Conservation (phyloP, 2,329 filamentous ascomycete species). For the Aspergillus fumigatiaffinis region DNA sequence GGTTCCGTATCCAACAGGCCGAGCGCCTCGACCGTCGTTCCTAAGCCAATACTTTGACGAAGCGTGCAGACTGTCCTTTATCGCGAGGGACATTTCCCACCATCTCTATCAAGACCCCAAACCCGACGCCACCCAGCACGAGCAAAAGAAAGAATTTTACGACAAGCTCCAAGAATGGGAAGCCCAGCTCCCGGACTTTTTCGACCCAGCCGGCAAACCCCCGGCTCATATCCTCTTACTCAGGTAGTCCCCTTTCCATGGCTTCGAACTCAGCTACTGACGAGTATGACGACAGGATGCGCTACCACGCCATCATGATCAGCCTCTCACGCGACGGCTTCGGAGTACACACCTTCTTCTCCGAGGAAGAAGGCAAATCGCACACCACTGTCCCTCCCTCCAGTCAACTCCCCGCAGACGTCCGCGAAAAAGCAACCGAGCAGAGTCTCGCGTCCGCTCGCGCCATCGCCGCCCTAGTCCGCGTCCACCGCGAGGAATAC, state of each 20-base stretch:
- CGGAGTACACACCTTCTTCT: conserved; percentile 3
- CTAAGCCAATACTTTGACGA: conserved; percentile 19
- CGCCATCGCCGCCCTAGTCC: conserved; percentile 18
- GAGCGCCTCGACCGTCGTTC: conserved; percentile 4
- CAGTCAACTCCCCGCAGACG: neutral
- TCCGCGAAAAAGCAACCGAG: conserved; percentile 1
- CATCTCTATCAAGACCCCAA: neutral
- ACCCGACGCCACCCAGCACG: neutral
- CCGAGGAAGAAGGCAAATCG: neutral
- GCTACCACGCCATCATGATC: conserved; percentile 23
- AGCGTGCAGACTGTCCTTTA: conserved; percentile 15
- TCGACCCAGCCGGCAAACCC: neutral
- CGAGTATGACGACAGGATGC: conserved; percentile 15
- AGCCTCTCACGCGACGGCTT: conserved; percentile 21
- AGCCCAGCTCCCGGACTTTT: conserved; percentile 3
- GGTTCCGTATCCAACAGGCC: conserved; percentile 13
- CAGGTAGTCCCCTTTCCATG: too few species aligned
- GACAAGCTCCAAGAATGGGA: conserved; percentile 13
- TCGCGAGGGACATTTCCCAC: conserved; percentile 17
- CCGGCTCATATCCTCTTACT: conserved; percentile 15
- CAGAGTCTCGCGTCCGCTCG: conserved; percentile 18
- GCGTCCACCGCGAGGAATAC: conserved; percentile 19
- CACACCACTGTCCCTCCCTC: neutral
- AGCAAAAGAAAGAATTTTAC: conserved; percentile 10
- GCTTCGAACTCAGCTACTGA: too few species aligned